These are phyloP conservation scores for Sporobolomyces phaffii DNA, from an alignment of 768 basidiomycete genomes.

Conservation along the genomic window DNA sequence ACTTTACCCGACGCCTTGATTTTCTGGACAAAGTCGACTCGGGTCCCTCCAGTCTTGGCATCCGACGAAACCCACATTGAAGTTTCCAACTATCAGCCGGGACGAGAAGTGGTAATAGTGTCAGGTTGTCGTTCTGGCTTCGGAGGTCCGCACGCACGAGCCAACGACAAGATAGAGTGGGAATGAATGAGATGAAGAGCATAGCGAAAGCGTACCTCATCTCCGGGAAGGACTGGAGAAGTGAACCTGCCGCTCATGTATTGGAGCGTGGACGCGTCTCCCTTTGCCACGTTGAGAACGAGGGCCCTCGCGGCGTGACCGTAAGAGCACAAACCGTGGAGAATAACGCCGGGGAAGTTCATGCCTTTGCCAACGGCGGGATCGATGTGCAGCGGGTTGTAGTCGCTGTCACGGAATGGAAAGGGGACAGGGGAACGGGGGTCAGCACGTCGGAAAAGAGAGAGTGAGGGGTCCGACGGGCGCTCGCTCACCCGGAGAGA, in stretches of 20 bases:
- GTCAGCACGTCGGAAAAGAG: no score
- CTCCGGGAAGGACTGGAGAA: conserved; percentile 49
- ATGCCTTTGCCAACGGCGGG: conserved; percentile 63
- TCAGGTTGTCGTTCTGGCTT: background rate
- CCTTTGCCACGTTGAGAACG: conserved; percentile 58
- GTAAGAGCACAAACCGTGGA: conserved; percentile 75
- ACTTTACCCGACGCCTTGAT: conserved; percentile 37
- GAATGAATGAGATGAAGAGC: background rate
- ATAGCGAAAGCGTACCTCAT: conserved; percentile 9
- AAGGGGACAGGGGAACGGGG: no score
- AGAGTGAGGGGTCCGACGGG: no score
- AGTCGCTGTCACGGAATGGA: conserved; percentile 52
- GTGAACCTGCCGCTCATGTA: conserved; percentile 72
- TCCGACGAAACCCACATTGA: conserved; percentile 28
- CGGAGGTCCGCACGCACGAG: no score
- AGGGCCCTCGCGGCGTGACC: conserved; percentile 76
- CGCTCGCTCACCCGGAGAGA: conserved; percentile 54
- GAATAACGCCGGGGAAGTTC: conserved; percentile 77
- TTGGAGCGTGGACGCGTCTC: conserved; percentile 59
- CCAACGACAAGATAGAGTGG: background rate
- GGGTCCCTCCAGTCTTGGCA: conserved; percentile 17
- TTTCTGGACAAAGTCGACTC: conserved; percentile 41
- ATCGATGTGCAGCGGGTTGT: conserved; percentile 72
- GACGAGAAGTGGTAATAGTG: background rate
- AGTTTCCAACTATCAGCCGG: conserved; percentile 23